These are phyloP conservation scores for Polychytrium aggregatum DNA, from an alignment of 192 early-diverging fungal genomes.

Conservation along the genomic window DNA sequence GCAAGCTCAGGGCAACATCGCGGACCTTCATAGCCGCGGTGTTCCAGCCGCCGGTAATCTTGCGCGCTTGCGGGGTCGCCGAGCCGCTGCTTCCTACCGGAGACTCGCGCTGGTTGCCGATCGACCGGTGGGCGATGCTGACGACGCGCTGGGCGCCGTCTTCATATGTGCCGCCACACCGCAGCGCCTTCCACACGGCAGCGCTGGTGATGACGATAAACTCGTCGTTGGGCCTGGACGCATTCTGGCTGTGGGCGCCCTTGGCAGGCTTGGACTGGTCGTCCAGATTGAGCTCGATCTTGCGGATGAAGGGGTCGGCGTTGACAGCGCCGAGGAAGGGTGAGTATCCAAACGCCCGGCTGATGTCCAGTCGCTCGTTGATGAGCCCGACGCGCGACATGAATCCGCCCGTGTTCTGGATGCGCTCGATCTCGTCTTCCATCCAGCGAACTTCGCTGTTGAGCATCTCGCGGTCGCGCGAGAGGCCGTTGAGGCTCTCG, in stretches of 20 bases:
- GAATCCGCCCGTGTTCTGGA: slow-evolving; percentile 68
- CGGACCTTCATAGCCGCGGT: slow-evolving; percentile 50
- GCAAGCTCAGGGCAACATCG: slow-evolving; percentile 76
- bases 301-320: slow-evolving; percentile 67
- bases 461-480: too few relatives aligned
- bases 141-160: slow-evolving; percentile 59
- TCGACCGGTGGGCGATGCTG: slow-evolving; percentile 65
- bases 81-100: background rate
- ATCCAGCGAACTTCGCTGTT: slow-evolving; percentile 7
- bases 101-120: slow-evolving; percentile 3
- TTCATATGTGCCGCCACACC: slow-evolving; percentile 45
- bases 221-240: slow-evolving; percentile 9
- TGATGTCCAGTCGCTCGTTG: slow-evolving; percentile 63
- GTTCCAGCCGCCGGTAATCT: slow-evolving; percentile 30
- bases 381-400: slow-evolving; percentile 64
- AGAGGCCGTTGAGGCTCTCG: too few relatives aligned
- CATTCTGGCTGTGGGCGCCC: background rate
- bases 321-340: slow-evolving; percentile 71
- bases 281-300: slow-evolving; percentile 60
- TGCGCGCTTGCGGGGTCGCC: slow-evolving; percentile 2
- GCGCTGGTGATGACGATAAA: slow-evolving; percentile 21
- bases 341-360: slow-evolving; percentile 79
- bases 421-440: slow-evolving; percentile 47
- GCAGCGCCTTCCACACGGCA: slow-evolving; percentile 19
- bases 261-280: slow-evolving; percentile 3